Evolutionary conservation across 225 moss, liverwort and hornwort genomes (phyloP).

Genomic region (Asterella californica): DNA sequence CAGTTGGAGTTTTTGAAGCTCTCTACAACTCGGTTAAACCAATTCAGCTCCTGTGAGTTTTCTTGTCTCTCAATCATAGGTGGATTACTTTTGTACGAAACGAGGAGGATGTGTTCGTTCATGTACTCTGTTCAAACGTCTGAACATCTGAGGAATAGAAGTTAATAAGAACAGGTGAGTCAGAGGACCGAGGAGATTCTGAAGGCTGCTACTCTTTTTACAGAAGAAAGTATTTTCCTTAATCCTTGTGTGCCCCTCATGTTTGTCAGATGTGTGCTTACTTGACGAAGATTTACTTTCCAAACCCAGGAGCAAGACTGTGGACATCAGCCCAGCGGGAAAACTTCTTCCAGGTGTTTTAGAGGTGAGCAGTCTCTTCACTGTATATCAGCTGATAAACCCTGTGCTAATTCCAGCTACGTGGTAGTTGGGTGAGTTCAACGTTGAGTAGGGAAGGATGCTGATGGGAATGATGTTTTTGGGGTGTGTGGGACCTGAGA

Average conservation of each 20-base stretch:
- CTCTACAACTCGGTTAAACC: constrained; percentile 89
- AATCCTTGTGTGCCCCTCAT: constrained; percentile 13
- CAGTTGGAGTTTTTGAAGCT: constrained; percentile 88
- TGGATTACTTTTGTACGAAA: neutral
- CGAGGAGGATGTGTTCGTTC: neutral
- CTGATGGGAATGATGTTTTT: no score
- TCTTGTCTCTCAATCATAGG: neutral
- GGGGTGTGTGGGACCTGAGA: no score
- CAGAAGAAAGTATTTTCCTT: neutral
- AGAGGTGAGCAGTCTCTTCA: constrained; percentile 32
- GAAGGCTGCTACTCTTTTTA: neutral
- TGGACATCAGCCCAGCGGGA: constrained; percentile 55
- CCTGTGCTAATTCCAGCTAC: no score
- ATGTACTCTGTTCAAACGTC: neutral
- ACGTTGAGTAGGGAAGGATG: no score
- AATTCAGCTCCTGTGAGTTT: constrained; percentile 83
- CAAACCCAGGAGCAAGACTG: constrained; percentile 51
- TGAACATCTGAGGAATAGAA: neutral
- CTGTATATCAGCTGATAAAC: neutral
- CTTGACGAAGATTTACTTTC: constrained; percentile 32
- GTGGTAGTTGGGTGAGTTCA: no score
- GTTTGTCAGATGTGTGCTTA: constrained; percentile 39
- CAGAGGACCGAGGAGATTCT: neutral
- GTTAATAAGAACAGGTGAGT: neutral
- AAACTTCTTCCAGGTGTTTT: constrained; percentile 40